Conservation (phyloP, 208 protist genomes). For the Kentomonas sorsogonicus region DNA sequence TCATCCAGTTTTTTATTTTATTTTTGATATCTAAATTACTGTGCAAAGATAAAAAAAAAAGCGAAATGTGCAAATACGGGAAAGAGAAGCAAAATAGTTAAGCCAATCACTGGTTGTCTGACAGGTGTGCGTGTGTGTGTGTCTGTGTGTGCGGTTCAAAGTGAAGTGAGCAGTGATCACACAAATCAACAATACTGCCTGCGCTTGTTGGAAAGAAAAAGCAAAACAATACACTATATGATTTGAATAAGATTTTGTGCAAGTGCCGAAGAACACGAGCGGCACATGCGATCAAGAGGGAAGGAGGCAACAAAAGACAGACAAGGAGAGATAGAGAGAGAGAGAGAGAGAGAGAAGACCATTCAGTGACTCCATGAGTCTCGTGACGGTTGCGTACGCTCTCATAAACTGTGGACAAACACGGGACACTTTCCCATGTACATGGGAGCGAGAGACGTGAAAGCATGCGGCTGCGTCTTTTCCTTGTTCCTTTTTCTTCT, state of each 20-base stretch:
- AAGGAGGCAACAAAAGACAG: background rate
- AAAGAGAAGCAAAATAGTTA: conserved; percentile 1
- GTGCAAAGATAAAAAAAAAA: conserved; percentile 6
- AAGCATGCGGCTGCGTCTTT: background rate
- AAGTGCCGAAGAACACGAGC: background rate
- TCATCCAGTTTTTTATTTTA: background rate
- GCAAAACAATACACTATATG: background rate
- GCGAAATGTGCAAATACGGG: background rate
- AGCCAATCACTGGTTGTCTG: too few species aligned
- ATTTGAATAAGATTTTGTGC: background rate
- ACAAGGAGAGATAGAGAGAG: background rate
- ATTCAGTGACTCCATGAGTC: too few species aligned
- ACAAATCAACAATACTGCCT: too few species aligned
- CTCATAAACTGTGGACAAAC: too few species aligned
- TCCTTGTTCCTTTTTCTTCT: background rate
- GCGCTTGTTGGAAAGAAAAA: too few species aligned
- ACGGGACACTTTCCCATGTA: background rate
- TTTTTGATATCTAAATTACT: background rate
- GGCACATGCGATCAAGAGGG: background rate
- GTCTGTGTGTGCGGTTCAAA: too few species aligned
- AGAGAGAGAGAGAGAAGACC: conserved; percentile 7
- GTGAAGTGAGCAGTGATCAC: too few species aligned
- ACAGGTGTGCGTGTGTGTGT: too few species aligned
- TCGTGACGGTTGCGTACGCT: too few species aligned
- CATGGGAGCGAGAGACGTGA: background rate